Evolutionary conservation across 768 basidiomycete genomes (phyloP).

Genomic region (Filobasidium floriforme): DNA sequence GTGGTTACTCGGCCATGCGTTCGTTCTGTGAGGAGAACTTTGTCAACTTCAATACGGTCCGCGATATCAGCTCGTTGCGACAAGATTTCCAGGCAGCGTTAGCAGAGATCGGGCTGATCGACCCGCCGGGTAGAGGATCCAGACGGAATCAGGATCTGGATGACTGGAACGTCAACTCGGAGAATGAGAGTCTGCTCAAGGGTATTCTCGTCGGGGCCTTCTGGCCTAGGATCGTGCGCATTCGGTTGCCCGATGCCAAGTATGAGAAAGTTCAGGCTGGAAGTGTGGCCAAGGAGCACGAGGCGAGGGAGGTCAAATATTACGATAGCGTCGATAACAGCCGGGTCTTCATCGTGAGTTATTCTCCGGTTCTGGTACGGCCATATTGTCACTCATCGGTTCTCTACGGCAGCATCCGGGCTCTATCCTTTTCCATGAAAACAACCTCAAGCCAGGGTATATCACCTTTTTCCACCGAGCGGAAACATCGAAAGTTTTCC

Average conservation of each 20-base stretch:
- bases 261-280: slow-evolving; percentile 81
- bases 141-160: slow-evolving; percentile 17
- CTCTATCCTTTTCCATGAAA: slow-evolving; percentile 67
- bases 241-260: slow-evolving; percentile 65
- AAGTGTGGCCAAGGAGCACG: slow-evolving; percentile 73
- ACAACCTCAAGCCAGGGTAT: slow-evolving; percentile 69
- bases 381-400: not conserved
- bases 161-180: slow-evolving; percentile 58
- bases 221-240: slow-evolving; percentile 72
- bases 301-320: slow-evolving; percentile 74
- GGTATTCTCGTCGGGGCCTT: slow-evolving; percentile 76
- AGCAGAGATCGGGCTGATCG: slow-evolving; percentile 61
- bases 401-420: slow-evolving; percentile 54
- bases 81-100: slow-evolving; percentile 69
- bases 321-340: slow-evolving; percentile 55
- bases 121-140: not conserved
- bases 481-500: slow-evolving; percentile 67
- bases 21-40: slow-evolving; percentile 82
- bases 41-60: slow-evolving; percentile 63
- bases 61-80: slow-evolving; percentile 70
- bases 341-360: slow-evolving; percentile 40
- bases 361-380: not conserved
- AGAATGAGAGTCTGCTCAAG: slow-evolving; percentile 69
- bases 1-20: slow-evolving; percentile 53
- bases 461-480: slow-evolving; percentile 76